Evolutionary conservation across 495 filamentous ascomycete genomes (phyloP).

Genomic region (Glutinoglossum americanum): DNA sequence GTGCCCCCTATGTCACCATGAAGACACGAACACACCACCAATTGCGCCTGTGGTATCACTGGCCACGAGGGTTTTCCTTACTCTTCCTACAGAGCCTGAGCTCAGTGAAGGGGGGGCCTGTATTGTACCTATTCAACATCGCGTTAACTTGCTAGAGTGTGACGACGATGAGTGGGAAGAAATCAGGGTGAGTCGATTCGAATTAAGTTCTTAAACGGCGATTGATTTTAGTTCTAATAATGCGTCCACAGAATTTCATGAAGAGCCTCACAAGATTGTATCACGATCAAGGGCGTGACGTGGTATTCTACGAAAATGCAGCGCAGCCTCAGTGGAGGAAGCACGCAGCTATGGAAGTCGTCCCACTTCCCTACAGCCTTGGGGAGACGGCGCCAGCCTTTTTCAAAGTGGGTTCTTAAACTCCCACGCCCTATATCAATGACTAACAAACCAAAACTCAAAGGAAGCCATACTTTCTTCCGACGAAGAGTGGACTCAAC

Average conservation of each 20-base stretch:
- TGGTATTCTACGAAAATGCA: conserved; percentile 95
- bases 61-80: conserved; percentile 70
- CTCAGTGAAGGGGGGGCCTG: conserved; percentile 62
- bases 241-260: conserved; percentile 58
- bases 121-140: conserved; percentile 79
- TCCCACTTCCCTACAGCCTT: conserved; percentile 70
- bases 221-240: neutral
- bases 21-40: conserved; percentile 68
- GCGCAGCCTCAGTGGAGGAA: conserved; percentile 53
- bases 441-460: neutral
- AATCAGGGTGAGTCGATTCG: conserved; percentile 32
- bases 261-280: conserved; percentile 87
- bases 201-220: neutral
- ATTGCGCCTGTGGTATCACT: conserved; percentile 75
- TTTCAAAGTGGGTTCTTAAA: conserved; percentile 31
- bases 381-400: conserved; percentile 85
- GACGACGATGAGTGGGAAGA: conserved; percentile 99
- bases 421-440: neutral
- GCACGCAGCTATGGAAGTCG: conserved; percentile 69
- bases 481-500: conserved; percentile 88
- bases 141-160: conserved; percentile 78
- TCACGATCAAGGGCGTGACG: conserved; percentile 70
- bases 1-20: conserved; percentile 83
- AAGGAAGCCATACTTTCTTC: conserved; percentile 64
- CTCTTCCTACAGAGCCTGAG: conserved; percentile 77